phyloP scores from a whole-genome alignment of 2,329 filamentous ascomycete species.

The Botrytis porri region DNA sequence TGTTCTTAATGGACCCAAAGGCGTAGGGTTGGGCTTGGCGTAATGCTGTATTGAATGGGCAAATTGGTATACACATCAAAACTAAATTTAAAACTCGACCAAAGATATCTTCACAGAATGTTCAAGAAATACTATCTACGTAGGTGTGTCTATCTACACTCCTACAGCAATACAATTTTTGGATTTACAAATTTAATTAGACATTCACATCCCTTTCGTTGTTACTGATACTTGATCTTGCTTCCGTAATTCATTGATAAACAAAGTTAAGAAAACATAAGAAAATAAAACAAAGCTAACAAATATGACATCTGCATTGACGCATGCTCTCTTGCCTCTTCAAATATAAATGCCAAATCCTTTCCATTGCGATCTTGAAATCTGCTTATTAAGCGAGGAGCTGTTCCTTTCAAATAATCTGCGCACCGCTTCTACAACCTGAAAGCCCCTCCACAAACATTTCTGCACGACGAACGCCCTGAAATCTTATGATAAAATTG shows the following conservation, averaged over 20 bases:
- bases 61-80: not conserved
- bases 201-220: not conserved
- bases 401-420: constrained; percentile 21
- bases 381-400: constrained; percentile 19
- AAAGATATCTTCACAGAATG: not conserved
- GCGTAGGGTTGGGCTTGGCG: constrained; percentile 42
- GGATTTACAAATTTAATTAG: not conserved
- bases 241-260: not conserved
- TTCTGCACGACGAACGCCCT: constrained; percentile 7
- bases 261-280: constrained; percentile 2
- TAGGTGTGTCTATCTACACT: not conserved
- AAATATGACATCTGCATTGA: not conserved
- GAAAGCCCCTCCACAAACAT: constrained; percentile 17
- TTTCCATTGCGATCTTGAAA: constrained; percentile 12
- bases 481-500: constrained; percentile 12
- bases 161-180: not conserved
- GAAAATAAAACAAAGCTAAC: not conserved
- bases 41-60: constrained; percentile 15
- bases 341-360: constrained; percentile 4
- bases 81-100: not conserved
- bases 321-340: constrained; percentile 19
- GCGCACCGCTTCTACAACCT: constrained; percentile 17
- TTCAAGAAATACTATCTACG: not conserved
- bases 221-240: not conserved
- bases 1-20: constrained; percentile 35